Percentiles rank a stretch among this genome's conserved stretches.
Evolutionary conservation across 2,329 filamentous ascomycete species (phyloP).

Genomic region (Leptographium lundbergii): DNA sequence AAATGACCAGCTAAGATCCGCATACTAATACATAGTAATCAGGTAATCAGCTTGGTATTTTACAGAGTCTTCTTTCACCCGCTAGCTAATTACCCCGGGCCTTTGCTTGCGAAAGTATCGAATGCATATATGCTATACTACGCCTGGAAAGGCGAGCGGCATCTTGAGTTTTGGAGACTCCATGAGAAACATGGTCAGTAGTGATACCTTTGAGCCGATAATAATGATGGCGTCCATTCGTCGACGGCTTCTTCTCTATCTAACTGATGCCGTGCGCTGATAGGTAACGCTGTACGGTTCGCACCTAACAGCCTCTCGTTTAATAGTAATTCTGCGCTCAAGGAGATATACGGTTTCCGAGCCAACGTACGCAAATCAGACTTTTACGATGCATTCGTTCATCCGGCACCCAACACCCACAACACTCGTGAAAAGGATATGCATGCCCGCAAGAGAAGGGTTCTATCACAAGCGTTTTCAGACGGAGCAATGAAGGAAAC

Average conservation of each 20-base stretch:
- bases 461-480: slow-evolving; percentile 60
- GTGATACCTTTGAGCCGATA: not conserved
- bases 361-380: slow-evolving; percentile 54
- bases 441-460: slow-evolving; percentile 59
- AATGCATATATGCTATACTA: slow-evolving; percentile 57
- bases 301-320: slow-evolving; percentile 68
- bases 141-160: slow-evolving; percentile 60
- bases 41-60: slow-evolving; percentile 30
- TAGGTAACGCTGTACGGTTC: slow-evolving; percentile 58
- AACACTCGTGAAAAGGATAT: slow-evolving; percentile 55
- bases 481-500: slow-evolving; percentile 54
- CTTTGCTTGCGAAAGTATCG: slow-evolving; percentile 50
- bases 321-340: slow-evolving; percentile 57
- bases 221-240: too few species aligned
- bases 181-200: slow-evolving; percentile 58
- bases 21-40: not conserved
- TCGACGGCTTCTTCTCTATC: not conserved
- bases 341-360: slow-evolving; percentile 52
- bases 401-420: slow-evolving; percentile 60
- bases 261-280: not conserved
- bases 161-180: slow-evolving; percentile 57
- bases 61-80: slow-evolving; percentile 54
- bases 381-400: slow-evolving; percentile 63
- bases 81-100: slow-evolving; percentile 51
- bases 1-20: not conserved